phyloP scores from a whole-genome alignment of 257 asterid genomes.

The Henckelia pumila region DNA sequence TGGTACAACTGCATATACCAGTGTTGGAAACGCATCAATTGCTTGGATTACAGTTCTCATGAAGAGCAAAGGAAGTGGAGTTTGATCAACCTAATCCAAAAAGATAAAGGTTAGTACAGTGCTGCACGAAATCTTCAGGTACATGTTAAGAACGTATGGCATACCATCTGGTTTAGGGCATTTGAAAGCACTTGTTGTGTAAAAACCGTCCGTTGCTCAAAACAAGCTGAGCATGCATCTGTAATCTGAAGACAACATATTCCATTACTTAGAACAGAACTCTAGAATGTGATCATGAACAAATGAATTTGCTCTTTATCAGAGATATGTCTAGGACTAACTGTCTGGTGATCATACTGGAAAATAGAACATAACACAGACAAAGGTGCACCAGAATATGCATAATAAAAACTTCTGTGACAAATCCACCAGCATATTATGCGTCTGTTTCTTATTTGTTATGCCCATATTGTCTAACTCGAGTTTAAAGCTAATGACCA shows the following conservation, averaged over 20 bases:
- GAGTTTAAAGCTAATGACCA: not conserved
- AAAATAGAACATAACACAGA: constrained; percentile 15
- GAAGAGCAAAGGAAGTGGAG: constrained; percentile 88
- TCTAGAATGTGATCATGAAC: not conserved
- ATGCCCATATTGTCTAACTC: not conserved
- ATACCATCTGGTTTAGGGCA: constrained; percentile 92
- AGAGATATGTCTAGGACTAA: not conserved
- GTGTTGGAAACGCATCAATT: constrained; percentile 81
- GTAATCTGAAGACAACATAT: constrained; percentile 56
- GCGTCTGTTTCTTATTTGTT: constrained; percentile 7
- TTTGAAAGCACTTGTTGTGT: constrained; percentile 90
- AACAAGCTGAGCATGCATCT: constrained; percentile 97
- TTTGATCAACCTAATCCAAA: constrained; percentile 68
- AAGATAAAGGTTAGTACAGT: constrained; percentile 16
- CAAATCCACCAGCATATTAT: not conserved
- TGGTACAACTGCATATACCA: constrained; percentile 17
- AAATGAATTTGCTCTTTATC: not conserved
- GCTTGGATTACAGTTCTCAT: constrained; percentile 99
- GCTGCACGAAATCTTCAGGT: constrained; percentile 4
- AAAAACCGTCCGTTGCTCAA: constrained; percentile 98
- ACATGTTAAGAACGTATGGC: constrained; percentile 24
- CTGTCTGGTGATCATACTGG: not conserved
- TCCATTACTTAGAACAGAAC: constrained; percentile 1
- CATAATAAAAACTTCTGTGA: not conserved
- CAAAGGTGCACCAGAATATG: constrained; percentile 11